phyloP scores from a whole-genome alignment of 139 green algal genomes.

The Micromonas pusilla region DNA sequence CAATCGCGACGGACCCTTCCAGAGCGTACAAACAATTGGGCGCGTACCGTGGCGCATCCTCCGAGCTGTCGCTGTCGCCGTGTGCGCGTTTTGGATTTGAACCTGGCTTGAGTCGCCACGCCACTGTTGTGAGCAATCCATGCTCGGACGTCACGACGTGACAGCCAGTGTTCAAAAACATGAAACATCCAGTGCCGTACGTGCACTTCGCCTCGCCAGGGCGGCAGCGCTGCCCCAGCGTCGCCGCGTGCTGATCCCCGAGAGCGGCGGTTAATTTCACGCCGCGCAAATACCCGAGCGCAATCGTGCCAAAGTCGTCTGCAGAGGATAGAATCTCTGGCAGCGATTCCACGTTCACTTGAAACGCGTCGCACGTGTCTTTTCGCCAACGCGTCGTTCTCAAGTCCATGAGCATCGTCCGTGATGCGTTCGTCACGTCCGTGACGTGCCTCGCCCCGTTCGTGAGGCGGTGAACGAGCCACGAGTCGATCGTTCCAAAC shows the following conservation, averaged over 20 bases:
- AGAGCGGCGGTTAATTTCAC: slow-evolving; percentile 85
- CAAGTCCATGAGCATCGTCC: slow-evolving; percentile 90
- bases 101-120: slow-evolving; percentile 78
- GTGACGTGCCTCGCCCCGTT: slow-evolving; percentile 74
- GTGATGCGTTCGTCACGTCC: slow-evolving; percentile 86
- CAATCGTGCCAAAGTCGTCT: slow-evolving; percentile 44
- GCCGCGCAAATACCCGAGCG: slow-evolving; percentile 41
- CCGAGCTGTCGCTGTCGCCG: slow-evolving; percentile 42
- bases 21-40: slow-evolving; percentile 88
- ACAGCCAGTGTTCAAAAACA: slow-evolving; percentile 87
- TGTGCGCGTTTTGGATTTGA: too few relatives aligned
- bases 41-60: too few relatives aligned
- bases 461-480: slow-evolving; percentile 92
- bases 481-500: slow-evolving; percentile 93
- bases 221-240: slow-evolving; percentile 82
- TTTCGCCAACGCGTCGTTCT: slow-evolving; percentile 65
- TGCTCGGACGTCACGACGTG: slow-evolving; percentile 60
- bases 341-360: slow-evolving; percentile 49
- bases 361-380: slow-evolving; percentile 56
- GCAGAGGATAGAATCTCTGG: slow-evolving; percentile 72
- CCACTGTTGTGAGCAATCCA: slow-evolving; percentile 87
- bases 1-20: slow-evolving; percentile 56
- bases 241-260: slow-evolving; percentile 88
- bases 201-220: slow-evolving; percentile 89
- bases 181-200: slow-evolving; percentile 96